Base-by-base conservation (phyloP, 225 moss, liverwort and hornwort genomes). In the Marchantia polymorpha region DNA sequence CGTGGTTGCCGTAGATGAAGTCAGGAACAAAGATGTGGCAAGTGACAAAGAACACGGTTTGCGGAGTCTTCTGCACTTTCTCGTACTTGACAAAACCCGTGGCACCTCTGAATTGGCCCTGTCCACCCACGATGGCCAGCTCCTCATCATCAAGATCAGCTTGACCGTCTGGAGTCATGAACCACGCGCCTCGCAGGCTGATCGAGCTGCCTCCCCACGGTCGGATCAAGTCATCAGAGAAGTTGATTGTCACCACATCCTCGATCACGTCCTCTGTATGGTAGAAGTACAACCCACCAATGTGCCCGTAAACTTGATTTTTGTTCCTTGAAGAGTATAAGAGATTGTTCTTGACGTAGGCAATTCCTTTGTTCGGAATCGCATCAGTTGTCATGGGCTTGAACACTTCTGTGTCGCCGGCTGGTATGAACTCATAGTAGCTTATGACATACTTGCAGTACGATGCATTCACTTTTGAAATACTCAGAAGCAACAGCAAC, bases 81-180 rank as follows among this genome's bases (percentile, higher is more conserved):
- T 39, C 6, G 52, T 72, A 72, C 23, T 50, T 52, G 0, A 72
- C 72, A 15, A 23, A 5, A 12, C 72, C 72, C 3, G 8, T 50
- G 17, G 72, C 72, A 17, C 51, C 49, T 50, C 72, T 50, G 12
- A 72, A 25, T 3, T 10, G n/a, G 22, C n/a, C 50, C 11, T 50
- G 49, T 25, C 72, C 72, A 10, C 72, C 72, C 49, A 72, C 72
- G 14, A 72, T 72, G 72, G 50, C 8, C 72, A 72, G 7, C 72
- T 72, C 72, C 72, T 72, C 5, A 0, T 23, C 13, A 25, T 50
- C 52, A 5, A 47, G 0, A 69, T 69, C 69, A 19, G 10, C 46
- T 4, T 47, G 0, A 17, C 69, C 69, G 12, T 52, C 52, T n/a
- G 49, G 0, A 6, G n/a, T 52, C 68, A 69, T 69, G 12, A 0